A percentile compares a stretch with the other conserved stretches of the same genome.
These are phyloP conservation scores for Diaporthe ilicicola DNA, from an alignment of 2,329 filamentous ascomycete genomes.

Conservation along the genomic window DNA sequence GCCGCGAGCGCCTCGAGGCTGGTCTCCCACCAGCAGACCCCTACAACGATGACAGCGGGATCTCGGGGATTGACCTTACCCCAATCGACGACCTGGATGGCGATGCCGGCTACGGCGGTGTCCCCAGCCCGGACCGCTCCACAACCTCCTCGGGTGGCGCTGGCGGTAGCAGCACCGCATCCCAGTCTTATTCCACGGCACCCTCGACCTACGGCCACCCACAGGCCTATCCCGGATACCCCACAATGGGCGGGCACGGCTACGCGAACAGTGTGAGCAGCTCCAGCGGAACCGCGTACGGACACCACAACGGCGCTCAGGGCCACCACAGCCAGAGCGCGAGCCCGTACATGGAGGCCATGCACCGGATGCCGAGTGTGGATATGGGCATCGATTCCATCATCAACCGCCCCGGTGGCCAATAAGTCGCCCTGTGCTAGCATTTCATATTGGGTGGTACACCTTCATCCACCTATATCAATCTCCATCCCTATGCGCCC, in stretches of 20 bases:
- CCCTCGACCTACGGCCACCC: constrained; percentile 36
- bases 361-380: constrained; percentile 60
- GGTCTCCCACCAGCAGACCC: constrained; percentile 50
- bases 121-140: constrained; percentile 56
- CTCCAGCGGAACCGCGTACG: constrained; percentile 45
- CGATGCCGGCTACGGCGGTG: constrained; percentile 57
- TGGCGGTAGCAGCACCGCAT: constrained; percentile 42
- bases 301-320: constrained; percentile 41
- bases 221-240: constrained; percentile 39
- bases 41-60: constrained; percentile 76
- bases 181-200: constrained; percentile 35
- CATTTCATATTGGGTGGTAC: neutral
- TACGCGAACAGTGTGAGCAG: constrained; percentile 66
- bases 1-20: constrained; percentile 69
- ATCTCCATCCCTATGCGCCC: neutral
- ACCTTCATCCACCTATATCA: neutral
- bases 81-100: constrained; percentile 66
- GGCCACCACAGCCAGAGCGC: constrained; percentile 47
- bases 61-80: constrained; percentile 68
- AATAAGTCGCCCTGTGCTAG: constrained; percentile 6
- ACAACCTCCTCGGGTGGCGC: constrained; percentile 52
- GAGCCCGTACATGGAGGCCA: constrained; percentile 57
- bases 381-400: constrained; percentile 70
- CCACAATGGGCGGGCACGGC: constrained; percentile 46
- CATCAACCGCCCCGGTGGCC: constrained; percentile 57